Evolutionary conservation across 306 rosid genomes (phyloP).

Genomic region (Styphnolobium japonicum): DNA sequence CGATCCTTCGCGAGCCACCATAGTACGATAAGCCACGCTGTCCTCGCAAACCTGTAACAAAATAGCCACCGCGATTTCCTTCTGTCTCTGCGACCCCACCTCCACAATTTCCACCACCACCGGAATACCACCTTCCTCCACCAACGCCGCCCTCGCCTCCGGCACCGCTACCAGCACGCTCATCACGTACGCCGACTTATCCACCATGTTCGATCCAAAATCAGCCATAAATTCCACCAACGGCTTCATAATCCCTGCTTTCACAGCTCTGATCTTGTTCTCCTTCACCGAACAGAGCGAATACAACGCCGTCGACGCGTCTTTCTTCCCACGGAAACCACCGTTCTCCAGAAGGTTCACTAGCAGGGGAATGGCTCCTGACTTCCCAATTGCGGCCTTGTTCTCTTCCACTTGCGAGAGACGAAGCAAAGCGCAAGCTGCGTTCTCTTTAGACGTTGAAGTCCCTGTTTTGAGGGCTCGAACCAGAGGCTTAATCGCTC

Average conservation of each 20-base stretch:
- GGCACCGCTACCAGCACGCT: slow-evolving; percentile 69
- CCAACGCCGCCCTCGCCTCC: slow-evolving; percentile 76
- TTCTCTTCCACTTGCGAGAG: slow-evolving; percentile 73
- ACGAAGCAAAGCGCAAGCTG: slow-evolving; percentile 87
- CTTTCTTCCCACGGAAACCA: slow-evolving; percentile 77
- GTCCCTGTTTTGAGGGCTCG: slow-evolving; percentile 64
- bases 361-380: slow-evolving; percentile 80
- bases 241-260: slow-evolving; percentile 86
- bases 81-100: slow-evolving; percentile 85
- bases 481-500: slow-evolving; percentile 82
- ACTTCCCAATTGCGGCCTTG: slow-evolving; percentile 77
- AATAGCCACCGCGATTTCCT: slow-evolving; percentile 77
- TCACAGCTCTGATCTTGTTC: slow-evolving; percentile 78
- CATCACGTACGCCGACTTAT: slow-evolving; percentile 81
- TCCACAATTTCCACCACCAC: slow-evolving; percentile 87
- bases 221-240: slow-evolving; percentile 92
- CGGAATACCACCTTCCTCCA: slow-evolving; percentile 90
- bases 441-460: slow-evolving; percentile 83
- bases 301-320: slow-evolving; percentile 90
- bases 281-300: slow-evolving; percentile 76
- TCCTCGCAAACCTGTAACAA: slow-evolving; percentile 81
- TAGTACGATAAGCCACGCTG: slow-evolving; percentile 49
- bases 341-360: slow-evolving; percentile 75
- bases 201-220: slow-evolving; percentile 88
- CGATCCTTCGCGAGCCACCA: slow-evolving; percentile 98